Evolutionary conservation across 2,329 filamentous ascomycete species (phyloP).

Genomic region (Colletotrichum nymphaeae): DNA sequence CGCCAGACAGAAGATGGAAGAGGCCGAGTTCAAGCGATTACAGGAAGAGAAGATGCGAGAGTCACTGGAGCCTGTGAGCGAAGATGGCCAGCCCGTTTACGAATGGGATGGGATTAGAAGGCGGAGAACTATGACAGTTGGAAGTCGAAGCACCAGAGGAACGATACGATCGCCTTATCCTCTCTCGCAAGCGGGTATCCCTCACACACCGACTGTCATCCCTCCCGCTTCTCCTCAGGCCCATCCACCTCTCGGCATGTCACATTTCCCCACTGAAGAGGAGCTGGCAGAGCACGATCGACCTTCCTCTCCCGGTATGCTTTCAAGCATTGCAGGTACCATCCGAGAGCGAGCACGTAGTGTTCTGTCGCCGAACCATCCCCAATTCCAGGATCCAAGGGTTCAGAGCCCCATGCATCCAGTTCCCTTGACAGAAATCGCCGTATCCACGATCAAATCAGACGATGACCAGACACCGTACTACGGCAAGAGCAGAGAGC

Average conservation of each 20-base stretch:
- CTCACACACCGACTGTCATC: conserved; percentile 40
- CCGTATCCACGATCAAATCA: conserved; percentile 59
- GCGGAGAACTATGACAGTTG: conserved; percentile 66
- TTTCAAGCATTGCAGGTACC: conserved; percentile 68
- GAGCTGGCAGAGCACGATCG: conserved; percentile 67
- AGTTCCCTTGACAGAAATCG: conserved; percentile 71
- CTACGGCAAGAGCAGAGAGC: conserved; percentile 52
- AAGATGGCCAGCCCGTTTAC: conserved; percentile 76
- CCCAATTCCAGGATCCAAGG: conserved; percentile 53
- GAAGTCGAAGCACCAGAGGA: conserved; percentile 45
- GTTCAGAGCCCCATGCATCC: conserved; percentile 69
- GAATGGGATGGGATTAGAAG: conserved; percentile 94
- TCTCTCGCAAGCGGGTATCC: conserved; percentile 34
- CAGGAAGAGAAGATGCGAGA: conserved; percentile 82
- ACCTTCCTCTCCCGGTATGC: conserved; percentile 58
- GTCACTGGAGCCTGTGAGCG: conserved; percentile 78
- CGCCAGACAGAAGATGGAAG: conserved; percentile 80
- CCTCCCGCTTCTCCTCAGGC: conserved; percentile 17
- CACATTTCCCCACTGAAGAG: conserved; percentile 78
- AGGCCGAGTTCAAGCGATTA: conserved; percentile 81
- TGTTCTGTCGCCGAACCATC: conserved; percentile 51
- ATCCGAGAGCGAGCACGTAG: conserved; percentile 60
- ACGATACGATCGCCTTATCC: conserved; percentile 28
- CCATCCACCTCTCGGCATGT: conserved; percentile 89
- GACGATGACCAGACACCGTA: conserved; percentile 56